Conservation (phyloP, 2,329 filamentous ascomycete species). For the Aspergillus viridinutans region DNA sequence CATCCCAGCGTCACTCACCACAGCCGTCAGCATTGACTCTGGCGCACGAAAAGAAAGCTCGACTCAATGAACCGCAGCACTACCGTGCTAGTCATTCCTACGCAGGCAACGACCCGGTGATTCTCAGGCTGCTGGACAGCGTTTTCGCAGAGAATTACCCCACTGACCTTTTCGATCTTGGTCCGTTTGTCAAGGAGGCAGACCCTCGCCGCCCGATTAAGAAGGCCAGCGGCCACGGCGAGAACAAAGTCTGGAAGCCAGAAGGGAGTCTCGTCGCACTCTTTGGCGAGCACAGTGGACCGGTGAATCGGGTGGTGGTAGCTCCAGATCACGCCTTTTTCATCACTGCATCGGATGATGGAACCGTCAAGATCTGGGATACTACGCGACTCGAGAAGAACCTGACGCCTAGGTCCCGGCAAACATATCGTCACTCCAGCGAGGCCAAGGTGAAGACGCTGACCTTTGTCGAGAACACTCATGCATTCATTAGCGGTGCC, state of each 20-base stretch:
- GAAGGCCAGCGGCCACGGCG: slow-evolving; percentile 50
- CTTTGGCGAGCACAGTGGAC: slow-evolving; percentile 79
- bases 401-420: slow-evolving; percentile 78
- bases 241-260: slow-evolving; percentile 71
- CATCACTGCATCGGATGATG: slow-evolving; percentile 87
- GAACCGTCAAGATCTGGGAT: slow-evolving; percentile 90
- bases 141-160: slow-evolving; percentile 70
- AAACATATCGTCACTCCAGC: slow-evolving; percentile 72
- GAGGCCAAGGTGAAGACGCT: slow-evolving; percentile 73
- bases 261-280: slow-evolving; percentile 79
- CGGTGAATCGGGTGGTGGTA: slow-evolving; percentile 75
- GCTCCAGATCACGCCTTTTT: slow-evolving; percentile 94
- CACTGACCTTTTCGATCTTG: slow-evolving; percentile 61
- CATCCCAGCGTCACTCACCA: slow-evolving; percentile 37
- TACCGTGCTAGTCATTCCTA: slow-evolving; percentile 74
- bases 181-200: slow-evolving; percentile 71
- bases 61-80: slow-evolving; percentile 33
- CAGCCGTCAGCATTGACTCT: slow-evolving; percentile 36
- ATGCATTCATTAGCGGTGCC: slow-evolving; percentile 87
- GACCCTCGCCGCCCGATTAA: slow-evolving; percentile 51
- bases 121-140: slow-evolving; percentile 67
- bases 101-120: slow-evolving; percentile 65
- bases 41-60: slow-evolving; percentile 28
- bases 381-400: slow-evolving; percentile 85
- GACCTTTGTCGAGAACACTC: slow-evolving; percentile 89